Base-by-base conservation (phyloP, 768 basidiomycete species). In the Boletus eberwhitei region DNA sequence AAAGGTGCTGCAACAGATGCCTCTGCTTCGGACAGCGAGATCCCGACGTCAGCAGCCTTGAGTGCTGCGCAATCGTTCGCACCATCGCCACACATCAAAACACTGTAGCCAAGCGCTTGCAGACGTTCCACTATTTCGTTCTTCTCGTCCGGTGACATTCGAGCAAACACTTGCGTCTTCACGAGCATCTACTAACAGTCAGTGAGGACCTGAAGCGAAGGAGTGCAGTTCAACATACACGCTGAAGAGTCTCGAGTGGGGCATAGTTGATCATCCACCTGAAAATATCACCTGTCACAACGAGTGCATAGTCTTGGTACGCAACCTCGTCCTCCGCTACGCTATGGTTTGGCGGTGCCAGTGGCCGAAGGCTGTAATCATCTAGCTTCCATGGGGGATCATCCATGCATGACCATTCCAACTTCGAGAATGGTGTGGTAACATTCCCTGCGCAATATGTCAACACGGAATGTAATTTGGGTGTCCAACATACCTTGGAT, bases 101-200 rank as follows among this genome's bases (percentile, higher is more conserved):
- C 97, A 1, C 90, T 96, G 68, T 98, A 99, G 11, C 96, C 97
- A 22, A 99, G 80, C 2, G 81, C 77, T 64, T 98, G 97, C 12
- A 99, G 77, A 2, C 96, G 83, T 70, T 98, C 96, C 17, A 99
- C 92, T 17, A 98, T 85, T 70, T 99, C 97, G 61, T 98, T 96
- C 74, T 99, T 99, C 77, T 98, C 97, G 67, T 98, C 97, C 0
- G 97, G 97, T 9, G 97, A 99, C 97, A 99, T 98, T 22, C 97
- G 84, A 9, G 97, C 95, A 69, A 94, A 99, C 43, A 98, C 86
- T 68, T 97, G 92, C 2, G 95, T 85, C 71, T 96, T 96, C 32
- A 98, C 90, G 19, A 99, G 85, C 93, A 99, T 97, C 96, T 98
- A 52, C 5, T 19, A n/a, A 55, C 50, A 51, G 31, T 50, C 43